Percentiles rank a stretch among this genome's conserved stretches.
Evolutionary conservation across 768 basidiomycete genomes (phyloP).

Genomic region (Astraeus odoratus): DNA sequence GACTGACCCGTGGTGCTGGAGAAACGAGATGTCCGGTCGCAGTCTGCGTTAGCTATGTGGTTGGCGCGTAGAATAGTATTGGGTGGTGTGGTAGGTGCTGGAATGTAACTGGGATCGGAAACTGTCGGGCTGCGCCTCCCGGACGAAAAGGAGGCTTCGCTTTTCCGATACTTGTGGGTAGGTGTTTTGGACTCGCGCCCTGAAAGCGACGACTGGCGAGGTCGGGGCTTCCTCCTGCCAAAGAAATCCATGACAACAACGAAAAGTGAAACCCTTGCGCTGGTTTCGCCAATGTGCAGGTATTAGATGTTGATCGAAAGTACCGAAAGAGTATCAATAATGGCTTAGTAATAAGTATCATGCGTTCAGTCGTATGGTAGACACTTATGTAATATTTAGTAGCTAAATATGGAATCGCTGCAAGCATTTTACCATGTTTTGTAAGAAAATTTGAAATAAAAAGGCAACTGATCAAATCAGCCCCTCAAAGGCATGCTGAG

Average conservation of each 20-base stretch:
- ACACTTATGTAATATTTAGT: no score
- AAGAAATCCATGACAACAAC: constrained; percentile 56
- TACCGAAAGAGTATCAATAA: no score
- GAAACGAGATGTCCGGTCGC: constrained; percentile 55
- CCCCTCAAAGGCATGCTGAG: no score
- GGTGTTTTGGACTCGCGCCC: constrained; percentile 31
- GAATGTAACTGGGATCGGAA: constrained; percentile 47
- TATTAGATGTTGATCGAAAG: no score
- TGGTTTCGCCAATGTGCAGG: constrained; percentile 3
- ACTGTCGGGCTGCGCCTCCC: constrained; percentile 42
- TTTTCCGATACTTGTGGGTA: constrained; percentile 34
- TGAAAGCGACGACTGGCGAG: constrained; percentile 58
- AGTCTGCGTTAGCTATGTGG: constrained; percentile 40
- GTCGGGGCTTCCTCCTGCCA: constrained; percentile 50
- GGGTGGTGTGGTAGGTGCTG: constrained; percentile 26
- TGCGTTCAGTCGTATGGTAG: no score
- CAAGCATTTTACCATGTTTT: no score
- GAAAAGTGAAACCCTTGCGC: constrained; percentile 7
- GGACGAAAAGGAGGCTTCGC: constrained; percentile 50
- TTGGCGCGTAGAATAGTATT: constrained; percentile 46
- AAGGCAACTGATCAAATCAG: no score
- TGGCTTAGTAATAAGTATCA: no score
- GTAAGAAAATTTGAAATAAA: no score
- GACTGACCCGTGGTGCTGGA: constrained; percentile 39
- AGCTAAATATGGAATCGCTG: no score